Conservation (phyloP, 176 grass and related monocot genomes). For the Neostapfia colusana region DNA sequence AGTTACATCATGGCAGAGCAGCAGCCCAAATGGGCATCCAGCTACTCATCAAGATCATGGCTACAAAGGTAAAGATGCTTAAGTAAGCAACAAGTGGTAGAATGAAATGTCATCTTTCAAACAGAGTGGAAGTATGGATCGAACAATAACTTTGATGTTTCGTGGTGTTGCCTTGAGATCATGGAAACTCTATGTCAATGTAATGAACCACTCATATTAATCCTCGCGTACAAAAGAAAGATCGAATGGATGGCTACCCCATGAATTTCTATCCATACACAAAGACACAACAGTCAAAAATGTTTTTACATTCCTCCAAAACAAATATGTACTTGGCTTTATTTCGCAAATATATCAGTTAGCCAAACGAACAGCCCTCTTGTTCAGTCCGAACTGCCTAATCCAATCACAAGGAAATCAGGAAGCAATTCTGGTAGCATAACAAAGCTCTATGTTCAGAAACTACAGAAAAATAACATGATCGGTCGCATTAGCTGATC, state of each 20-base stretch:
- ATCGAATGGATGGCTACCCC: not conserved
- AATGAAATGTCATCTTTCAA: not conserved
- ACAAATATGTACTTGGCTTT: not conserved
- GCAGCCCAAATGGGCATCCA: not conserved
- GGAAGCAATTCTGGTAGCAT: not conserved
- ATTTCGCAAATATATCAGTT: slow-evolving; percentile 13
- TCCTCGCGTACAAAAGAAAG: not conserved
- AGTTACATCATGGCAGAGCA: slow-evolving; percentile 9
- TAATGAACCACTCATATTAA: not conserved
- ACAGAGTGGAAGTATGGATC: not conserved
- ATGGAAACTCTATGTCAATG: not conserved
- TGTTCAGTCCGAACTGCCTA: not conserved
- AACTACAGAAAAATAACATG: slow-evolving; percentile 2
- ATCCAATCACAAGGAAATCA: slow-evolving; percentile 9
- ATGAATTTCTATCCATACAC: not conserved
- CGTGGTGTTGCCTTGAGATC: not conserved
- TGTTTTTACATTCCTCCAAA: not conserved
- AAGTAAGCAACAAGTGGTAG: slow-evolving; percentile 18
- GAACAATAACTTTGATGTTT: not conserved
- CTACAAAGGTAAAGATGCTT: not conserved
- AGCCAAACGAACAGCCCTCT: not conserved
- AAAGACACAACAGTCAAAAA: not conserved
- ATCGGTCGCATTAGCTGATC: not conserved
- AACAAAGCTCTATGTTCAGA: not conserved
- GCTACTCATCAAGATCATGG: slow-evolving; percentile 20